Evolutionary conservation across 2,329 filamentous ascomycete species (phyloP), one percentile per base, ranked within the genome.

Genomic region (Aspergillus luchuensis): DNA sequence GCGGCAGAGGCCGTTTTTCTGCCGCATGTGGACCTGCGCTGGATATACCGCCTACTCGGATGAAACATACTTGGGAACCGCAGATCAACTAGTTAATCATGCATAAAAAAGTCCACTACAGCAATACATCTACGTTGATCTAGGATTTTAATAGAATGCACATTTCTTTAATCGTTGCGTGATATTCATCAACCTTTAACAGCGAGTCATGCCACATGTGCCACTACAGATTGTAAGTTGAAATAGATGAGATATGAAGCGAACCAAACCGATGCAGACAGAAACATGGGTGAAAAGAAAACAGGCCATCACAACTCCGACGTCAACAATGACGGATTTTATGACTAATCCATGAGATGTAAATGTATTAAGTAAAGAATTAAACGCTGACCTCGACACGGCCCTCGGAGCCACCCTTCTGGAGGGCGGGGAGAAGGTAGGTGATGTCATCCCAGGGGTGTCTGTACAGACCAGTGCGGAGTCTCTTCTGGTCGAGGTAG

Each of bases 361-460:
- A 61, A 65, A 66, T 69, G 58, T 67, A 70, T 69, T 68, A 70
- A 58, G 56, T 60, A 63, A 58, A 61, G 66, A 72, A 74, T 77
- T 80, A 91, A 78, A 95, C 85, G 78, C 89, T 87, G 71, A 97
- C 92, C 85, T 97, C 92, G 63, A 97, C 92, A 83, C 92, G 88
- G 71, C 91, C 91, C 83, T 96, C 91, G 65, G 85, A 84, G 70
- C 91, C 91, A 62, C 85, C 85, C 76, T 89, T 85, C 72, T 85
- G 83, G 65, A 96, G 83, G 80, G 86, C 91, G 74, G 92, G 92
- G 71, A 97, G 89, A 71, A 97, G 87, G 82, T 97, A 96, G 69
- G 92, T 97, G 77, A 97, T 97, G 79, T 97, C 93, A 78, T 97
- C 95, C 95, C 95, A 98, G 77, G 95, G 95, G 87, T 97, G 92